These are phyloP conservation scores for Fraxinus greggii DNA, from an alignment of 305 asterid species.

Conservation along the genomic window DNA sequence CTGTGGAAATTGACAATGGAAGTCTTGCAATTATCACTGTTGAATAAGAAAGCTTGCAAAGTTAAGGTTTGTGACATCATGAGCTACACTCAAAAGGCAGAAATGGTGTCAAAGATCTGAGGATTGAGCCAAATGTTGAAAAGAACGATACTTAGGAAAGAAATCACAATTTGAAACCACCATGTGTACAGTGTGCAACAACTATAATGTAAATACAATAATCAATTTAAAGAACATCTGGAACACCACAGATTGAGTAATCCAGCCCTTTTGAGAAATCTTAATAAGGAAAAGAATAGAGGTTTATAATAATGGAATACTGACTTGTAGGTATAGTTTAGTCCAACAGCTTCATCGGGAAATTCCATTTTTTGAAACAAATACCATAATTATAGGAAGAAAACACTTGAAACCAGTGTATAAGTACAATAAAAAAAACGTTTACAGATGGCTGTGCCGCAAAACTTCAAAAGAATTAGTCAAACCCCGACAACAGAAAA, in stretches of 20 bases:
- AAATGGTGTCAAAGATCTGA: neutral
- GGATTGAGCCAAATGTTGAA: neutral
- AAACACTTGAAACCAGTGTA: neutral
- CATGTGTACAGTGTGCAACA: slow-evolving; percentile 1
- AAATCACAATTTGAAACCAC: neutral
- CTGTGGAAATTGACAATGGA: slow-evolving; percentile 74
- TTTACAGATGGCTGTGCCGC: neutral
- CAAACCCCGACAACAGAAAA: neutral
- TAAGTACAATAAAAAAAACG: neutral
- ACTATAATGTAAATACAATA: neutral
- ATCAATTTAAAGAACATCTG: neutral
- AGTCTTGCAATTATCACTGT: slow-evolving; percentile 81
- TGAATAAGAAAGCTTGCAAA: slow-evolving; percentile 23
- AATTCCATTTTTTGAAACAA: neutral
- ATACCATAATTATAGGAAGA: neutral
- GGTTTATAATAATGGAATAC: neutral
- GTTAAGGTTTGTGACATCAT: slow-evolving; percentile 26
- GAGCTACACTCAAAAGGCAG: slow-evolving; percentile 18
- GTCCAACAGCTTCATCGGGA: slow-evolving; percentile 3
- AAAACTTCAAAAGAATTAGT: slow-evolving; percentile 1
- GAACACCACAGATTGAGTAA: neutral
- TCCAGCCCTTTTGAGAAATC: slow-evolving; percentile 2
- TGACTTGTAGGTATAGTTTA: neutral
- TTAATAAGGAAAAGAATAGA: neutral
- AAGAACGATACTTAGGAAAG: neutral